Evolutionary conservation across 257 asterid species (phyloP).

Genomic region (Nicotiana obtusifolia): DNA sequence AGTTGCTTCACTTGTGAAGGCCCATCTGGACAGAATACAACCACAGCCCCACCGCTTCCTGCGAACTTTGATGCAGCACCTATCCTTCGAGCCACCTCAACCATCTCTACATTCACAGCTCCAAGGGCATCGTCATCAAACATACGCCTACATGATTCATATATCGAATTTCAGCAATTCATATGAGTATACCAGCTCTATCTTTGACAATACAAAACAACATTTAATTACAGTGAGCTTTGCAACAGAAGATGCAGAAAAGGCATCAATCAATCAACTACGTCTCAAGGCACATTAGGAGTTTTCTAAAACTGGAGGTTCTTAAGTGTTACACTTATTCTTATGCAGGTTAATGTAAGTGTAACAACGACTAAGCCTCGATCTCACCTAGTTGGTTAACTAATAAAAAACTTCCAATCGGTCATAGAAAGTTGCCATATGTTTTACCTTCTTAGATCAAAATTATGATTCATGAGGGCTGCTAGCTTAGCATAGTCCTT

Average conservation of each 20-base stretch:
- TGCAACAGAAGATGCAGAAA: not conserved
- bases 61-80: slow-evolving; percentile 93
- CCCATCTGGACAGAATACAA: slow-evolving; percentile 76
- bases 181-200: not conserved
- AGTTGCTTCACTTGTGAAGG: slow-evolving; percentile 56
- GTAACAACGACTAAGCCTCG: not conserved
- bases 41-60: slow-evolving; percentile 88
- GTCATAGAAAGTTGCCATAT: not conserved
- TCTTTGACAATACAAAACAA: not conserved
- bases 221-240: not conserved
- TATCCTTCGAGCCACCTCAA: slow-evolving; percentile 58
- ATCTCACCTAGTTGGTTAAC: not conserved
- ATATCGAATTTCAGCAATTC: not conserved
- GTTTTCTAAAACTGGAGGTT: not conserved
- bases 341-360: not conserved
- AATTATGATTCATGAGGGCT: slow-evolving; percentile 71
- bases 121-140: slow-evolving; percentile 81
- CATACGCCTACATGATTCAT: slow-evolving; percentile 44
- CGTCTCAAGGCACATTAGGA: not conserved
- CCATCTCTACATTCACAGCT: slow-evolving; percentile 77
- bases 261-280: not conserved
- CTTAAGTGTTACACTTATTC: not conserved
- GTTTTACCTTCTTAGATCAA: slow-evolving; percentile 69
- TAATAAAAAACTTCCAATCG: not conserved
- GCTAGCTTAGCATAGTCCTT: slow-evolving; percentile 61